A percentile compares a stretch with the other conserved stretches of the same genome.
Conservation (phyloP, 768 basidiomycete species). For the Crassisporium funariophilum region DNA sequence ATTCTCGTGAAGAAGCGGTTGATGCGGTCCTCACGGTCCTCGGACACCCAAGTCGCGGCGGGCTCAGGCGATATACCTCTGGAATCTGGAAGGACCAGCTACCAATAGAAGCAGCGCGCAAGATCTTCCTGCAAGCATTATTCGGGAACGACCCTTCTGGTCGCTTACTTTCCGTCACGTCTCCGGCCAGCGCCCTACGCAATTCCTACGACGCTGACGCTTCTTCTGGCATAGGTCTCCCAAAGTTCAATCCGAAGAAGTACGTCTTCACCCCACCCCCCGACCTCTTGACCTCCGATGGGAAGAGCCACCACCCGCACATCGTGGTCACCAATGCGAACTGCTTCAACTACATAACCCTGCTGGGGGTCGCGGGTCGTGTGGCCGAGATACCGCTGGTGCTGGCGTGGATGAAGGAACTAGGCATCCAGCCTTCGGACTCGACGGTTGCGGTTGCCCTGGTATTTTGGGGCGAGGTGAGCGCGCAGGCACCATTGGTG, state of each 20-base stretch:
- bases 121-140: constrained; percentile 57
- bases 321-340: constrained; percentile 49
- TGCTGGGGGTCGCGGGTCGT: constrained; percentile 50
- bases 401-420: constrained; percentile 73
- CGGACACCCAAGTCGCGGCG: constrained; percentile 22
- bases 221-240: constrained; percentile 10
- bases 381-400: constrained; percentile 64
- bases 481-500: constrained; percentile 59
- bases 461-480: constrained; percentile 74
- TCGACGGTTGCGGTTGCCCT: constrained; percentile 62
- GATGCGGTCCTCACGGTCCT: constrained; percentile 29
- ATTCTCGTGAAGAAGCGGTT: constrained; percentile 26
- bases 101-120: constrained; percentile 50
- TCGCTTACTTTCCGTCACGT: constrained; percentile 28
- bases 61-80: constrained; percentile 29
- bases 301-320: constrained; percentile 24
- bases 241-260: constrained; percentile 9
- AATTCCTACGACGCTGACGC: constrained; percentile 25
- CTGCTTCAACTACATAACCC: constrained; percentile 60
- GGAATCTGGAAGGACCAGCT: constrained; percentile 48
- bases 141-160: constrained; percentile 47
- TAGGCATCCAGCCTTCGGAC: constrained; percentile 53
- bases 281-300: constrained; percentile 25
- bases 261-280: constrained; percentile 19
- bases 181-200: constrained; percentile 41